phyloP scores from a whole-genome alignment of 768 basidiomycete genomes.

The Phanerochaete carnosa region DNA sequence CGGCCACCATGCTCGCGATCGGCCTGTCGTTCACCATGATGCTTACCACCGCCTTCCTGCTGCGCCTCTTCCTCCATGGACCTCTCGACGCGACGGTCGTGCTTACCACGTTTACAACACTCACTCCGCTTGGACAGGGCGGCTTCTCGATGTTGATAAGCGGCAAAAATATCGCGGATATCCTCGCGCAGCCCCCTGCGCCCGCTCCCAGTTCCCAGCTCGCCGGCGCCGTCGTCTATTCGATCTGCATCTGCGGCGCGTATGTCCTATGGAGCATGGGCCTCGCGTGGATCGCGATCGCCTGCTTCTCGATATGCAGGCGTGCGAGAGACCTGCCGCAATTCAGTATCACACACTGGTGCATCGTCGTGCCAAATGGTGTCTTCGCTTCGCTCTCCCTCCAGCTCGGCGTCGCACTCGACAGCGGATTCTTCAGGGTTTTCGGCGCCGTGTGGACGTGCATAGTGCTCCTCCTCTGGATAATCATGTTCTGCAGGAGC shows the following conservation, averaged over 20 bases:
- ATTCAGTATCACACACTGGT: constrained; percentile 8
- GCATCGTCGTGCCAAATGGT: constrained; percentile 8
- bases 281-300: constrained; percentile 46
- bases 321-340: constrained; percentile 26
- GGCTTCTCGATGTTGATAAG: constrained; percentile 42
- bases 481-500: constrained; percentile 39
- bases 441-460: constrained; percentile 47
- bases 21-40: constrained; percentile 47
- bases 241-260: constrained; percentile 42
- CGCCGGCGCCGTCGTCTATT: constrained; percentile 38
- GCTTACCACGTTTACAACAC: constrained; percentile 43
- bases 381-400: constrained; percentile 44
- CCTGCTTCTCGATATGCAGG: constrained; percentile 34
- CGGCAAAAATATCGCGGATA: constrained; percentile 32
- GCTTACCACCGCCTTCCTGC: constrained; percentile 47
- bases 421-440: constrained; percentile 42
- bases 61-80: constrained; percentile 40
- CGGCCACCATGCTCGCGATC: constrained; percentile 39
- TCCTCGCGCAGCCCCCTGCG: constrained; percentile 28
- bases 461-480: constrained; percentile 41
- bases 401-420: constrained; percentile 41
- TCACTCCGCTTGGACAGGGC: constrained; percentile 55
- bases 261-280: constrained; percentile 55
- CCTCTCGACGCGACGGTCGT: constrained; percentile 37
- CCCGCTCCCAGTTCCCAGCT: constrained; percentile 11